Evolutionary conservation across 306 rosid genomes (phyloP).

Genomic region (Acacia crassicarpa): DNA sequence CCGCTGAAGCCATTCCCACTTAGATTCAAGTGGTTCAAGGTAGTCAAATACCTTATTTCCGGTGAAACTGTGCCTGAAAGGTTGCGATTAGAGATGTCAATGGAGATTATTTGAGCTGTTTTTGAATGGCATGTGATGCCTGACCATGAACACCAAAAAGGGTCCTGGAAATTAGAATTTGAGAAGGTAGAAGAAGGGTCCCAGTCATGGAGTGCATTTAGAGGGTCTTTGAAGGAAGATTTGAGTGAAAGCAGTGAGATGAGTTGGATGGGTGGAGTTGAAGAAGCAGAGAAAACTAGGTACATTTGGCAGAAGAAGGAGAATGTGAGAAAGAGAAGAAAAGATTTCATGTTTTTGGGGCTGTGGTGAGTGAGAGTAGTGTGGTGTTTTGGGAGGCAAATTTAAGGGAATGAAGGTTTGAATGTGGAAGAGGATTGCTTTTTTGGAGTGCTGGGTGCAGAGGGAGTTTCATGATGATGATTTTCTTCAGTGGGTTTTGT

Average conservation of each 20-base stretch:
- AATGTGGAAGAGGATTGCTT: slow-evolving; percentile 66
- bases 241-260: slow-evolving; percentile 66
- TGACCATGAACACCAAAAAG: slow-evolving; percentile 88
- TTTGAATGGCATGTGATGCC: slow-evolving; percentile 75
- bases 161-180: slow-evolving; percentile 39
- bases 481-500: slow-evolving; percentile 77
- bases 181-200: slow-evolving; percentile 47
- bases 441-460: slow-evolving; percentile 89
- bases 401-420: slow-evolving; percentile 75
- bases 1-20: slow-evolving; percentile 72
- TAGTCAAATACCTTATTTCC: slow-evolving; percentile 53
- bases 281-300: slow-evolving; percentile 41
- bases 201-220: slow-evolving; percentile 72
- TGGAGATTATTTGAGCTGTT: slow-evolving; percentile 49
- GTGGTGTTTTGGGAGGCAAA: slow-evolving; percentile 49
- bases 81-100: slow-evolving; percentile 80
- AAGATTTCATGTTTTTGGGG: slow-evolving; percentile 69
- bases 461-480: slow-evolving; percentile 84
- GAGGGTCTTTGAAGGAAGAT: slow-evolving; percentile 69
- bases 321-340: slow-evolving; percentile 46
- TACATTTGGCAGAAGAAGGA: slow-evolving; percentile 40
- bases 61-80: slow-evolving; percentile 77
- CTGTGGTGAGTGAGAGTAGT: slow-evolving; percentile 49
- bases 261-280: slow-evolving; percentile 55
- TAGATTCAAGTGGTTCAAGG: slow-evolving; percentile 64